Percentiles rank a stretch among this genome's conserved stretches.
These are phyloP conservation scores for Fusarium sp. DNA, from an alignment of 2,329 filamentous ascomycete genomes.

Conservation along the genomic window DNA sequence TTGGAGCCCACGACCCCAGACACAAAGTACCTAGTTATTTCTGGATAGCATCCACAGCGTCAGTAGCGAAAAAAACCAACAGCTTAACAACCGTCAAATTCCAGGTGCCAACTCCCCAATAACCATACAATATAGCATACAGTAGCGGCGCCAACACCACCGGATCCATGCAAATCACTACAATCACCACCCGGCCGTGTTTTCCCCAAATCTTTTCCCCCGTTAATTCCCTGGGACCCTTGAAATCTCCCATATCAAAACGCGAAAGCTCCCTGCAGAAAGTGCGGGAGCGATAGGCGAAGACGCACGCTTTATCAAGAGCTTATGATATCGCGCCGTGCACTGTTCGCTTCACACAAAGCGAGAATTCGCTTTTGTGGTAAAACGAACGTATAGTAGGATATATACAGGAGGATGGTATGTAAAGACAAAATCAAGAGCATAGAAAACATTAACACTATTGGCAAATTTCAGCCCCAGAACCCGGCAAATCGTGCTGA, in stretches of 20 bases:
- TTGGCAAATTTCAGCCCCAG: conserved; percentile 21
- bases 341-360: neutral
- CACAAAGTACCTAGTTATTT: neutral
- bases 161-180: conserved; percentile 17
- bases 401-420: conserved; percentile 3
- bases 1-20: neutral
- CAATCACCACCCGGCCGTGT: conserved; percentile 17
- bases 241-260: conserved; percentile 23
- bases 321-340: neutral
- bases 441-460: conserved; percentile 27
- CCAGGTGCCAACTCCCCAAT: conserved; percentile 36
- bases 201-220: conserved; percentile 5
- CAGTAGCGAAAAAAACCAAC: neutral
- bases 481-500: neutral
- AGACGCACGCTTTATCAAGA: neutral
- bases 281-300: conserved; percentile 4
- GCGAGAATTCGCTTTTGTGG: conserved; percentile 4
- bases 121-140: conserved; percentile 44
- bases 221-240: conserved; percentile 26
- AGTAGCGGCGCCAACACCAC: conserved; percentile 38
- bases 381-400: conserved; percentile 7
- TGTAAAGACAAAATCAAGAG: conserved; percentile 20
- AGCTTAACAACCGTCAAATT: conserved; percentile 27
- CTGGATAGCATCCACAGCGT: neutral
- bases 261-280: conserved; percentile 10